Conservation (phyloP, 768 basidiomycete genomes). For the Tulasnella sp. region DNA sequence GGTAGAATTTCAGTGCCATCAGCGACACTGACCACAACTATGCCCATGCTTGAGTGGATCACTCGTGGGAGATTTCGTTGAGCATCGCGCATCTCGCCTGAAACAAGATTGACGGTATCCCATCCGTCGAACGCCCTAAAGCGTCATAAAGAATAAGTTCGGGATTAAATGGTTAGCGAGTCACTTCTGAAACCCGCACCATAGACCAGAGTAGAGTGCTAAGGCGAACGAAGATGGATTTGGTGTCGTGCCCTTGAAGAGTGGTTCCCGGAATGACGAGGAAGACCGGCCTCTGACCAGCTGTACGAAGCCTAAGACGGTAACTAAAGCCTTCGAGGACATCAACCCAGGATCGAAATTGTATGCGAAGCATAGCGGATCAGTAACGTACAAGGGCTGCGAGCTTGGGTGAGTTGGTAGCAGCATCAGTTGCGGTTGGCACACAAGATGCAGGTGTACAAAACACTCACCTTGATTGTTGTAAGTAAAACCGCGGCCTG, state of each 20-base stretch:
- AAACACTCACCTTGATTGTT: conserved; percentile 58
- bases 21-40: conserved; percentile 63
- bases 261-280: conserved; percentile 50
- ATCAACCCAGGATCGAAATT: not conserved
- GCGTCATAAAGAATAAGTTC: not conserved
- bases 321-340: conserved; percentile 42
- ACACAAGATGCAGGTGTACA: conserved; percentile 3
- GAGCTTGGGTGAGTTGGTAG: conserved; percentile 34
- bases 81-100: conserved; percentile 74
- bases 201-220: conserved; percentile 90
- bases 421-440: conserved; percentile 1
- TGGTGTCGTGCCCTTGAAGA: conserved; percentile 62
- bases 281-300: conserved; percentile 61
- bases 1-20: no score
- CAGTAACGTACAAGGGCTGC: conserved; percentile 47
- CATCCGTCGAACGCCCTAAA: conserved; percentile 86
- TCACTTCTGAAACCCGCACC: conserved; percentile 23
- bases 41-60: conserved; percentile 82
- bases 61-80: conserved; percentile 79
- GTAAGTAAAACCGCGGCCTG: conserved; percentile 83
- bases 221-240: conserved; percentile 82
- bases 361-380: conserved; percentile 2
- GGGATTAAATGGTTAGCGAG: not conserved
- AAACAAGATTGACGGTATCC: conserved; percentile 75
- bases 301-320: conserved; percentile 68